Evolutionary conservation across 129 eudicot species (phyloP).

Genomic region (Mikania micrantha): DNA sequence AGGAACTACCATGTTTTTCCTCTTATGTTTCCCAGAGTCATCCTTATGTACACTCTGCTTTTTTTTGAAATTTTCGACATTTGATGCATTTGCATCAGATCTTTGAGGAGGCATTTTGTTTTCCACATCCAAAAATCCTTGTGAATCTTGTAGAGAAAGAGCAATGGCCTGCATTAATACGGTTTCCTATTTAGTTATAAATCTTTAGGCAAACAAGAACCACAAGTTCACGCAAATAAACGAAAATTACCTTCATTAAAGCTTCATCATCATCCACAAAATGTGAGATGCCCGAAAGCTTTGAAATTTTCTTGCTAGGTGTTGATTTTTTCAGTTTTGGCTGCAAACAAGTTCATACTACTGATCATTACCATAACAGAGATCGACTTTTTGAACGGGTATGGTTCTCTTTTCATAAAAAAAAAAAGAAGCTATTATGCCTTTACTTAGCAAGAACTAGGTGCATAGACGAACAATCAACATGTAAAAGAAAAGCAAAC

Average conservation of each 20-base stretch:
- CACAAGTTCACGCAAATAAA: conserved; percentile 5
- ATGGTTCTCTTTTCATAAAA: neutral
- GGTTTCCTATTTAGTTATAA: neutral
- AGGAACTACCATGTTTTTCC: conserved; percentile 45
- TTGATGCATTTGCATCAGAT: conserved; percentile 17
- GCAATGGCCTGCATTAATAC: conserved; percentile 76
- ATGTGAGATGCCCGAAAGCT: conserved; percentile 22
- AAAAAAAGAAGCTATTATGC: neutral
- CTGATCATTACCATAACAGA: neutral
- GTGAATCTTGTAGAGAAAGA: conserved; percentile 74
- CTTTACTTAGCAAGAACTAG: neutral
- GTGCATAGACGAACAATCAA: neutral
- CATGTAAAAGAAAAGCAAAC: neutral
- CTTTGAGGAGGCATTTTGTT: conserved; percentile 29
- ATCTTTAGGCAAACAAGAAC: conserved; percentile 6
- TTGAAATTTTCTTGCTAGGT: conserved; percentile 45
- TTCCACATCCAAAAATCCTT: conserved; percentile 35
- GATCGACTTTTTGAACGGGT: neutral
- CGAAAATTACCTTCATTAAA: conserved; percentile 47
- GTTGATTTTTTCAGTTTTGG: conserved; percentile 35
- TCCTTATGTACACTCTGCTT: conserved; percentile 35
- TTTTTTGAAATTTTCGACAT: conserved; percentile 9
- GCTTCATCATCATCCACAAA: conserved; percentile 71
- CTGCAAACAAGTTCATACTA: conserved; percentile 29
- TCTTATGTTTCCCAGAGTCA: conserved; percentile 52